Evolutionary conservation across 257 asterid species (phyloP), one percentile per base, ranked within the genome.

Genomic region (Capsicum baccatum): DNA sequence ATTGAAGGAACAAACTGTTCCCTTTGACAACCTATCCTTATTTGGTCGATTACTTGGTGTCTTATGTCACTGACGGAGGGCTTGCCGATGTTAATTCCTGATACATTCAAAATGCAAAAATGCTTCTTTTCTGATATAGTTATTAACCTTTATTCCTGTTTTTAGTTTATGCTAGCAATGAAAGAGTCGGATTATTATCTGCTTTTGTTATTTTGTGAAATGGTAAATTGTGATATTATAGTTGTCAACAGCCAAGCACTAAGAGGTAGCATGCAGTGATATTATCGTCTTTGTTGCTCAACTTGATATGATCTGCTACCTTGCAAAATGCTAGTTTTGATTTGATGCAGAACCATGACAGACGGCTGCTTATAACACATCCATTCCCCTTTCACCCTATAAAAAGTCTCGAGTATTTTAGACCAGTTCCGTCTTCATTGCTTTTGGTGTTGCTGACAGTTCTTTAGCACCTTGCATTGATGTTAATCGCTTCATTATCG

Each of bases 351-450:
- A 76, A 76, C 81, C 6, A 52, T 76, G 21, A 3, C 19, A 21
- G 44, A 50, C n/a, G 5, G 59, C 59, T 10, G 67, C 3, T n/a
- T 60, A 7, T 60, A 60, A n/a, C 67, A n/a, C n/a, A 60, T 19
- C 37, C 19, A 60, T n/a, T 60, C 67, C n/a, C 37, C 67, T 17
- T 60, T 60, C 9, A 60, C 67, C 1, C 67, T n/a, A 35, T 21
- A 63, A 63, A 63, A 21, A 63, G 69, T 8, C 69, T 56, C 1
- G 7, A 19, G 68, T 4, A 14, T 62, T 37, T 62, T 21, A 21
- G 42, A 64, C 71, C 3, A 64, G 71, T 64, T 63, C 17, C 71
- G 15, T 64, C 42, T 64, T 64, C 71, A 26, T 64, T 64, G 71
- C 44, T 64, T 64, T 64, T 64, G 44, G 71, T 64, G 71, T 64